phyloP scores from a whole-genome alignment of 2,329 filamentous ascomycete species.

The Tolypocladium ovalisporum region DNA sequence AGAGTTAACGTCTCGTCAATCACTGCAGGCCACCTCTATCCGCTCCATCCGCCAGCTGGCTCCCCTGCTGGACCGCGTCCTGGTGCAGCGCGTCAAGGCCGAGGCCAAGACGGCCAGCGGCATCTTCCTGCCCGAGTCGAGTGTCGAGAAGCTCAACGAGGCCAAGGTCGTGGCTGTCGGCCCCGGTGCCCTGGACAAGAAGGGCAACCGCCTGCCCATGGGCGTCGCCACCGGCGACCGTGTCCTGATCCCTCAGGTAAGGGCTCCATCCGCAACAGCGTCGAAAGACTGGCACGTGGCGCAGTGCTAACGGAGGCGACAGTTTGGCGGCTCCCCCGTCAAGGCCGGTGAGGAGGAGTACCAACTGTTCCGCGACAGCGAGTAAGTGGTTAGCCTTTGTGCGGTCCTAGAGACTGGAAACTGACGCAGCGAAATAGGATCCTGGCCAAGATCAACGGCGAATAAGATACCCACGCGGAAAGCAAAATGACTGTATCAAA shows the following conservation, averaged over 20 bases:
- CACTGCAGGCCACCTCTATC: conserved; percentile 55
- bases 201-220: conserved; percentile 79
- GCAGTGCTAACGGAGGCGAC: conserved; percentile 13
- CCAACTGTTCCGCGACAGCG: conserved; percentile 91
- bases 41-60: conserved; percentile 92
- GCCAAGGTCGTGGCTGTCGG: conserved; percentile 93
- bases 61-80: conserved; percentile 93
- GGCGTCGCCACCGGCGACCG: conserved; percentile 77
- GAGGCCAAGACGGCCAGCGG: conserved; percentile 93
- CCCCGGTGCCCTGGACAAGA: conserved; percentile 75
- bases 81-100: conserved; percentile 95
- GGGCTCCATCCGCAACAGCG: conserved; percentile 15
- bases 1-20: background rate
- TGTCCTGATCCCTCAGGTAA: conserved; percentile 92
- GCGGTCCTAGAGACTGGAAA: background rate
- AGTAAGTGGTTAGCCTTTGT: conserved; percentile 52
- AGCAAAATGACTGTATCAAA: conserved; percentile 20
- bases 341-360: conserved; percentile 98
- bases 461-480: conserved; percentile 41
- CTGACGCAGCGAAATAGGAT: conserved; percentile 46
- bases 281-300: background rate
- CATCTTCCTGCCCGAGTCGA: conserved; percentile 95
- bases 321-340: conserved; percentile 90
- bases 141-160: conserved; percentile 97
- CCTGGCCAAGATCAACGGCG: conserved; percentile 98